These are phyloP conservation scores for Fusarium sp. DNA, from an alignment of 2,329 filamentous ascomycete genomes.

Conservation along the genomic window DNA sequence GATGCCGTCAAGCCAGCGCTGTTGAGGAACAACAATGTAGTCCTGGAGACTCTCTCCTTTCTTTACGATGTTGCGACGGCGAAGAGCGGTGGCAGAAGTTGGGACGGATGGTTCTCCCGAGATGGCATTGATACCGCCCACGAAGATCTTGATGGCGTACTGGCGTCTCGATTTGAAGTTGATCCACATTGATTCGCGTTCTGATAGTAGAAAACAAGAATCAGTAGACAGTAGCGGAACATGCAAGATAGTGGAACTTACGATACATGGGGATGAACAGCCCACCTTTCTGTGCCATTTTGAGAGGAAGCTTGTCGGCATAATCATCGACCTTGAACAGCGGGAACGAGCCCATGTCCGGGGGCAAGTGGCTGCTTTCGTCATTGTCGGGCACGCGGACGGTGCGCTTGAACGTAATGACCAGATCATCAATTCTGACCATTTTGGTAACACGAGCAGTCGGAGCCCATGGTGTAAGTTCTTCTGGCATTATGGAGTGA, in stretches of 20 bases:
- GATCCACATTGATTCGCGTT: slow-evolving; percentile 14
- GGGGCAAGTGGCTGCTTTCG: not conserved
- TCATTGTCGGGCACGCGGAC: not conserved
- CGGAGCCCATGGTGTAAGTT: not conserved
- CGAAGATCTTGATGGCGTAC: slow-evolving; percentile 2
- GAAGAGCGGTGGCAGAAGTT: not conserved
- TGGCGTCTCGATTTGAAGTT: not conserved
- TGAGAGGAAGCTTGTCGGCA: not conserved
- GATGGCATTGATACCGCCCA: not conserved
- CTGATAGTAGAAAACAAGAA: not conserved
- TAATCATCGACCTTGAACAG: not conserved
- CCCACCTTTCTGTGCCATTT: not conserved
- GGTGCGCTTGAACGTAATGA: not conserved
- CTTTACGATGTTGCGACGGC: not conserved
- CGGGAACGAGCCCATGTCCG: not conserved
- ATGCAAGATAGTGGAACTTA: not conserved
- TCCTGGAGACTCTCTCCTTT: not conserved
- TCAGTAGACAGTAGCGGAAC: not conserved
- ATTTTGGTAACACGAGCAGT: rapidly evolving
- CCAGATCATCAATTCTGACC: not conserved
- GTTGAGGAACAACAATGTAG: not conserved
- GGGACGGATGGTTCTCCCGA: not conserved
- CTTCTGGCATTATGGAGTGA: not conserved
- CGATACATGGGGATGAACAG: slow-evolving; percentile 7
- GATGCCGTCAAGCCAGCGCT: not conserved